A percentile compares a stretch with the other conserved stretches of the same genome.
Conservation (phyloP, 2,329 filamentous ascomycete genomes). For the Penicillium palitans region DNA sequence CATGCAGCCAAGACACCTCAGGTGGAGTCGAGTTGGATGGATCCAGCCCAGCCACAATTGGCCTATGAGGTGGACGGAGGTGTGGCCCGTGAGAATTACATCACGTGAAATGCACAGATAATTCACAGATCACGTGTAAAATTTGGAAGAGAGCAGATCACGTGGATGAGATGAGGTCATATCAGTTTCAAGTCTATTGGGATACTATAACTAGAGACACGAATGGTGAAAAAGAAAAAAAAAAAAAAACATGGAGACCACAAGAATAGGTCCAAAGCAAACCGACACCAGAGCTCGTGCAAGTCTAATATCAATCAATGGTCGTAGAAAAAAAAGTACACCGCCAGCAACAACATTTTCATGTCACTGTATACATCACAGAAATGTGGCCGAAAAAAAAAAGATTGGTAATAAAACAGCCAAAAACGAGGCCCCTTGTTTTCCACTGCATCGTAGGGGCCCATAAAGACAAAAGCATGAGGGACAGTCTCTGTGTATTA, state of each 20-base stretch:
- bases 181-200: slow-evolving; percentile 24
- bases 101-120: slow-evolving; percentile 9
- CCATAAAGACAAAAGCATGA: slow-evolving; percentile 23
- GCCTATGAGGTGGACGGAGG: slow-evolving; percentile 2
- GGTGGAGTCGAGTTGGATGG: slow-evolving; percentile 5
- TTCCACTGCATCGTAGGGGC: slow-evolving; percentile 10
- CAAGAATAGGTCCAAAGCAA: slow-evolving; percentile 19
- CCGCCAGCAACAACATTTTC: slow-evolving; percentile 15
- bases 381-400: slow-evolving; percentile 15
- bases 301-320: slow-evolving; percentile 28
- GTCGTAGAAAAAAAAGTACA: slow-evolving; percentile 19
- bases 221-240: slow-evolving; percentile 15
- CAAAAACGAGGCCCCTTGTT: slow-evolving; percentile 8
- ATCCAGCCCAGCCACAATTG: slow-evolving; percentile 14
- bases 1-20: not conserved
- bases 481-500: slow-evolving; percentile 40
- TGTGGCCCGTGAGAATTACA: not conserved
- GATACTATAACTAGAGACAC: slow-evolving; percentile 25
- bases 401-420: slow-evolving; percentile 16
- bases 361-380: slow-evolving; percentile 16
- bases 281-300: slow-evolving; percentile 30
- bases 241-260: slow-evolving; percentile 7
- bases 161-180: not conserved
- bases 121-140: not conserved
- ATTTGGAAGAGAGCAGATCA: not conserved